Evolutionary conservation across 768 basidiomycete genomes (phyloP).

Genomic region (Mycena galopus): DNA sequence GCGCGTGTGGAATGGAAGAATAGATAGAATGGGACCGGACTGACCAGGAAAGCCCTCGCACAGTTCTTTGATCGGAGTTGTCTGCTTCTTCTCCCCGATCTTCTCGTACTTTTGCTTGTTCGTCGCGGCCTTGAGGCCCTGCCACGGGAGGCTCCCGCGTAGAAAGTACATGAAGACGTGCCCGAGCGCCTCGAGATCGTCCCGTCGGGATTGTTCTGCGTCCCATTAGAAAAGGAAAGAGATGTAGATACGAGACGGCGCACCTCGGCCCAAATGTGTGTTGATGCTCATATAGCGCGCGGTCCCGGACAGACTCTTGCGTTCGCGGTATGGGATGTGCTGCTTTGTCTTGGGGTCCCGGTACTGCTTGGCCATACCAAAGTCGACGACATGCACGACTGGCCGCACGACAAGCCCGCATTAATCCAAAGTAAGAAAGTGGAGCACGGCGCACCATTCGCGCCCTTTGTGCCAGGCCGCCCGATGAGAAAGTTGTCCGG

Average conservation of each 20-base stretch:
- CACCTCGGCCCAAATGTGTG: slow-evolving; percentile 97
- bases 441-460: slow-evolving; percentile 70
- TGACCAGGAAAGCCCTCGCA: slow-evolving; percentile 95
- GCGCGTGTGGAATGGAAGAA: slow-evolving; percentile 26
- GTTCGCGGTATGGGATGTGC: slow-evolving; percentile 98
- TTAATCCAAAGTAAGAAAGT: not conserved
- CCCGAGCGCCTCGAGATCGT: slow-evolving; percentile 98
- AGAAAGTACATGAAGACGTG: slow-evolving; percentile 99
- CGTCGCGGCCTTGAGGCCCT: slow-evolving; percentile 98
- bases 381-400: slow-evolving; percentile 97
- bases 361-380: slow-evolving; percentile 99
- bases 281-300: slow-evolving; percentile 99
- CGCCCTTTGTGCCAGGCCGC: slow-evolving; percentile 89
- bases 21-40: slow-evolving; percentile 38
- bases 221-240: slow-evolving; percentile 50
- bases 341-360: slow-evolving; percentile 99
- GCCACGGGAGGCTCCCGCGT: slow-evolving; percentile 97
- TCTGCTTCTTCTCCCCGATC: slow-evolving; percentile 99
- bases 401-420: too few species aligned
- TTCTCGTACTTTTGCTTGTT: slow-evolving; percentile 99
- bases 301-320: slow-evolving; percentile 96
- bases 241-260: slow-evolving; percentile 37
- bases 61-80: slow-evolving; percentile 96
- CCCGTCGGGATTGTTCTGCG: slow-evolving; percentile 85
- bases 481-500: slow-evolving; percentile 99